Base-by-base conservation (phyloP, 164 flowering plant species). In the Nymphaea colorata region DNA sequence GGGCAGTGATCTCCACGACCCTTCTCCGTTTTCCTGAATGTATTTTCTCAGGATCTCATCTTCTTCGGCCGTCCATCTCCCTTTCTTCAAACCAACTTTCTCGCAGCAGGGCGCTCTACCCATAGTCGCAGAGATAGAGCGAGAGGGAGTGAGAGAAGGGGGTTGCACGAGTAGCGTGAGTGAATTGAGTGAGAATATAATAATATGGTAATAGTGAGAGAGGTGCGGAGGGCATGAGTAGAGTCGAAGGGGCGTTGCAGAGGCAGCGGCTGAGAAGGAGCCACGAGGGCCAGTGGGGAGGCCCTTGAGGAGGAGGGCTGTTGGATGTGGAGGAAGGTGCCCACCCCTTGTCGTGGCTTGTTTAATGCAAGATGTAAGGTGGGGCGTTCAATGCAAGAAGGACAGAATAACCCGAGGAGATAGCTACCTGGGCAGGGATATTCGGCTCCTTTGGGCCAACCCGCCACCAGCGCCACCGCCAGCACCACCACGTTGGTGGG, bases 51-150 rank as follows among this genome's bases (percentile, higher is more conserved):
- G 72, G 44, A 74, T 76, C 72, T 80, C 82, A 69, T 92, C 98
- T 71, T 92, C 98, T 71, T 90, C 98, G 1, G 84, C 76, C n/a
- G 95, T 87, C 98, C 98, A 92, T 72, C 93, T 79, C 75, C 98
- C 98, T 66, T 65, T 86, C 78, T 85, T 90, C 80, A 90, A 36
- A n/a, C 98, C 98, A 45, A 88, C 86, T 67, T 90, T 92, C 73
- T 87, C 90, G 74, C 98, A 90, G 71, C 98, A 92, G 42, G 98
- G 96, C 15, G 95, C 88, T 69, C 98, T 82, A 11, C 95, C 96
- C 98, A 92, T 91, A 12, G 41, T 57, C 15, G 4, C 2, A 57
- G 2, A 14, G 51, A 12, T 25, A 17, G 11, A 2, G 18, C 7
- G 41, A 42, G 41, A 10, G 17, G 17, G 41, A 44, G 3, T 47